Evolutionary conservation across 441 rosid species (phyloP).

Genomic region (Melastoma candidum): DNA sequence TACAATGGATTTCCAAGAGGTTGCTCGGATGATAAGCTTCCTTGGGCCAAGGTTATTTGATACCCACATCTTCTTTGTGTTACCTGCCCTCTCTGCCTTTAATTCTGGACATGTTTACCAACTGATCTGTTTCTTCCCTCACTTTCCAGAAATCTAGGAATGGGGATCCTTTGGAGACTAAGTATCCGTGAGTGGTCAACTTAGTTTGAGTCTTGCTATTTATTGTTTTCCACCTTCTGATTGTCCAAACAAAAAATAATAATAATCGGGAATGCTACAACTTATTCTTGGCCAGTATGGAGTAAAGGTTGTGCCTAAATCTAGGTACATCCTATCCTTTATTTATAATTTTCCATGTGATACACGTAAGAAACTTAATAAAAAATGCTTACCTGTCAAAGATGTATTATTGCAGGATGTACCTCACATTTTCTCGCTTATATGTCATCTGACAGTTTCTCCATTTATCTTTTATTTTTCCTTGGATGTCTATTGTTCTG

Average conservation of each 20-base stretch:
- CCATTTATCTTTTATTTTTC: too few relatives aligned
- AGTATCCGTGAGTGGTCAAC: slow-evolving; percentile 62
- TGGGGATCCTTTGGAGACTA: slow-evolving; percentile 76
- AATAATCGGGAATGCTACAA: neutral
- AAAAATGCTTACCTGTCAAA: too few relatives aligned
- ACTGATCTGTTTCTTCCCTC: slow-evolving; percentile 7
- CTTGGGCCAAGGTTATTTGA: slow-evolving; percentile 82
- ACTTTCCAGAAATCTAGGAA: slow-evolving; percentile 53
- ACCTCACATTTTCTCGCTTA: too few relatives aligned
- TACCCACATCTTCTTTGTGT: neutral
- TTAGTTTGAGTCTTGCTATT: slow-evolving; percentile 12
- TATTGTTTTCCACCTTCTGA: slow-evolving; percentile 5
- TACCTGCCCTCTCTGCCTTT: slow-evolving; percentile 4
- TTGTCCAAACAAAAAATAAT: neutral
- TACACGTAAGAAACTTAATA: too few relatives aligned
- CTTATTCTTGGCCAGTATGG: neutral
- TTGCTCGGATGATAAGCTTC: slow-evolving; percentile 92
- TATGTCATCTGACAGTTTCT: too few relatives aligned
- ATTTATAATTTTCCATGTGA: too few relatives aligned
- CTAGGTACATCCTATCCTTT: too few relatives aligned
- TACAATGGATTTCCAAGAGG: slow-evolving; percentile 99
- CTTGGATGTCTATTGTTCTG: neutral
- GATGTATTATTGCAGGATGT: too few relatives aligned
- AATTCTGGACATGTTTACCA: neutral
- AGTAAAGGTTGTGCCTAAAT: too few relatives aligned